A percentile compares a stretch with the other conserved stretches of the same genome.
phyloP scores from a whole-genome alignment of 2,329 filamentous ascomycete species.

The Fusarium goolgardi region DNA sequence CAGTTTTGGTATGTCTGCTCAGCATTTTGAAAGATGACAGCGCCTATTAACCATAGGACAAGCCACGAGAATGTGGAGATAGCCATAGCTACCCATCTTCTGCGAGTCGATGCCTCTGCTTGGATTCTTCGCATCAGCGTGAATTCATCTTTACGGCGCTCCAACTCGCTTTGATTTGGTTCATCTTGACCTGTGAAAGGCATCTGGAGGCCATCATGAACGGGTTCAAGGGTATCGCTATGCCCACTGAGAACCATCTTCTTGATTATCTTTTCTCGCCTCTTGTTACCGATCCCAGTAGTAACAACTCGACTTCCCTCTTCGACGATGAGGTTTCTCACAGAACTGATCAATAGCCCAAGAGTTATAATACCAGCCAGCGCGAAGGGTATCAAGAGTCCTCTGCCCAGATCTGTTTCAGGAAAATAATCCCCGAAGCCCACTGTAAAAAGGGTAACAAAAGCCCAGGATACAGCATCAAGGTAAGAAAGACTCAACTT shows the following conservation, averaged over 20 bases:
- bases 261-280: background rate
- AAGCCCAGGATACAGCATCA: conserved; percentile 1
- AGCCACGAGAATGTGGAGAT: conserved; percentile 6
- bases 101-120: background rate
- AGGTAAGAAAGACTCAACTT: background rate
- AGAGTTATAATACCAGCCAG: conserved; percentile 4
- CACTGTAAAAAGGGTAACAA: conserved; percentile 6
- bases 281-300: background rate
- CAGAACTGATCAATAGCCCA: conserved; percentile 5
- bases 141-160: conserved; percentile 6
- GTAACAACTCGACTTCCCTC: background rate
- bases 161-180: background rate
- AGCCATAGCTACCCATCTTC: conserved; percentile 4
- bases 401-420: background rate
- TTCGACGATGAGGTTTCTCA: background rate
- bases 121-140: background rate
- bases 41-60: conserved; percentile 1
- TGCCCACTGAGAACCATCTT: background rate
- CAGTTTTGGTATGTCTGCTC: background rate
- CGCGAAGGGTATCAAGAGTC: background rate
- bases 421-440: conserved; percentile 3
- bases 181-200: background rate
- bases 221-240: background rate
- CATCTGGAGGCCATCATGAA: background rate
- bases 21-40: background rate